A percentile compares a stretch with the other conserved stretches of the same genome.
These are phyloP conservation scores for Akanthomyces uredinophilus DNA, from an alignment of 2,329 filamentous ascomycete species.

Conservation along the genomic window DNA sequence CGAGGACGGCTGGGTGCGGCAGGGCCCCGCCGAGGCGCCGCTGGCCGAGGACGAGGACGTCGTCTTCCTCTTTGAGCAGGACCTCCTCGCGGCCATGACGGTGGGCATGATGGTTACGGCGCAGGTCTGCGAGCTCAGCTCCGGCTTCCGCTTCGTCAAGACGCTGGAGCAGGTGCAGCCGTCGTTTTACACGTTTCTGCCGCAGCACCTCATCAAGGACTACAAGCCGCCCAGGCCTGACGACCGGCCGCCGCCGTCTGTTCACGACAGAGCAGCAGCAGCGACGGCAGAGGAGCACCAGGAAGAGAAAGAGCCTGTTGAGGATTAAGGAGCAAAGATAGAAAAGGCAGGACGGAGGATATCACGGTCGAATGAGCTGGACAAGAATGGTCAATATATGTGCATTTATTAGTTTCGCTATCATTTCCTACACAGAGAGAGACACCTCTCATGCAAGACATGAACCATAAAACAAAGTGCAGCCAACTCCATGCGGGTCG, in stretches of 20 bases:
- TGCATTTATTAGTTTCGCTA: constrained; percentile 1
- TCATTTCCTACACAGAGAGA: background rate
- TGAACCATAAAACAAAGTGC: background rate
- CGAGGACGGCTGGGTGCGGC: constrained; percentile 42
- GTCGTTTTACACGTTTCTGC: constrained; percentile 59
- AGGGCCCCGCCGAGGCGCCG: constrained; percentile 16
- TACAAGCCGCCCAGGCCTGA: constrained; percentile 54
- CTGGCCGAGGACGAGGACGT: constrained; percentile 18
- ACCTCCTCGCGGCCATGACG: constrained; percentile 47
- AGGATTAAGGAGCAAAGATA: constrained; percentile 14
- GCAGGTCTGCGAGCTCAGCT: constrained; percentile 51
- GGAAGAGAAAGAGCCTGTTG: constrained; percentile 14
- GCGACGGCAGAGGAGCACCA: constrained; percentile 23
- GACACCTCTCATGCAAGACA: background rate
- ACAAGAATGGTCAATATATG: background rate
- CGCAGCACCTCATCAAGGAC: constrained; percentile 62
- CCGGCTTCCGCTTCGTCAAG: constrained; percentile 63
- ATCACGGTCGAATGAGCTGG: background rate
- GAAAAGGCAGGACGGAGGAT: too few species aligned
- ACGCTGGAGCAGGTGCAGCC: constrained; percentile 49
- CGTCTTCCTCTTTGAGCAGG: constrained; percentile 64
- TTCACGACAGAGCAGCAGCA: constrained; percentile 29
- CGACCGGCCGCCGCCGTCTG: constrained; percentile 42
- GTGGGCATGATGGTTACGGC: constrained; percentile 60
- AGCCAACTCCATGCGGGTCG: background rate